Base-by-base conservation (phyloP, 495 filamentous ascomycete genomes). In the Pseudevernia furfuracea region DNA sequence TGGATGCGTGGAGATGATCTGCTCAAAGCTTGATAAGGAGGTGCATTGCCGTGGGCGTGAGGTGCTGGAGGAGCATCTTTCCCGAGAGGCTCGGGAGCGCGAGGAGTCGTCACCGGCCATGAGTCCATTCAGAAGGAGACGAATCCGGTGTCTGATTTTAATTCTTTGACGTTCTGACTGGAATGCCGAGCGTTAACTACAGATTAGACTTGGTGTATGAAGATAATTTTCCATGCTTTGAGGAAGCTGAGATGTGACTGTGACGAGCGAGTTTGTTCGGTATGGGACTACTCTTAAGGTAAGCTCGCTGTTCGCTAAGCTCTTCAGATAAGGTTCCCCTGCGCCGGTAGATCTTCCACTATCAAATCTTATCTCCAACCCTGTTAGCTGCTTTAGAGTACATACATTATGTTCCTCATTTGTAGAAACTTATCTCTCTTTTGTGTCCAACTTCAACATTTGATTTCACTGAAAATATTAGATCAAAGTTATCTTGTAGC, bases 1-100 rank as follows among this genome's bases (percentile, higher is more conserved):
- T 41, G 80, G 77, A 68, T 84, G 78, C 28, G 80, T 78, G 37
- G 80, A 81, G 61, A 86, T 68, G 58, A 84, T 58, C 19, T 56
- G 49, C 36, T 63, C 61, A 41, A 63, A 63, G 4, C 15, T 58
- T 39, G 61, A 63, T 15, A 63, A 25, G 19, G 61, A 58, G 53
- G 38, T 48, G 12, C 53, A 53, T 4, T 32, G 61, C 43, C 56
- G 21, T 44, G 39, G 30, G 44, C 61, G 34, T 21, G 30, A 48
- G 52, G 52, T 41, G 39, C 39, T 43, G 37, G 61, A 58, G 25
- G 25, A 41, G 61, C 53, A 48, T 36, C 32, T 43, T n/a, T 53
- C 61, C 38, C 61, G 39, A 19, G 30, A 63, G 58, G 56, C 53
- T 63, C 61, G 61, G 52, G 53, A 48, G 61, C 38, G 52, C 61